Conservation (phyloP, 305 asterid genomes). For the Lippia alba region DNA sequence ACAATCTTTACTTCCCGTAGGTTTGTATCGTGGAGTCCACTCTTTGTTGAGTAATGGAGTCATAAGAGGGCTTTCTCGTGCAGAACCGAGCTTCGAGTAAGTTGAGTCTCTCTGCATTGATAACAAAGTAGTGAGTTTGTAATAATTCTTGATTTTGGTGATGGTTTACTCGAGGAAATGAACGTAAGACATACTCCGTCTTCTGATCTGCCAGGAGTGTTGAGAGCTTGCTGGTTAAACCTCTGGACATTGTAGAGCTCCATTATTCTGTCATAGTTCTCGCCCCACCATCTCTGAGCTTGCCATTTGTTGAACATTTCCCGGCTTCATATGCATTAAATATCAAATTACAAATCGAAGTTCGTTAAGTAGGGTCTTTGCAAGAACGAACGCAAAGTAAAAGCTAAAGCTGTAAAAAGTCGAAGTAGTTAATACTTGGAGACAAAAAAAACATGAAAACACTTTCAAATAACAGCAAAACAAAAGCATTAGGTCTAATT, state of each 20-base stretch:
- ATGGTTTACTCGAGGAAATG: neutral
- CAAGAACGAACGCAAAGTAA: neutral
- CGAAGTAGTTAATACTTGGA: no score
- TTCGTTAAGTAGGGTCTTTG: neutral
- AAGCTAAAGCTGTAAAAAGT: neutral
- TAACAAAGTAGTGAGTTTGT: neutral
- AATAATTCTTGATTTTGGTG: neutral
- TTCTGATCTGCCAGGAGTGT: constrained; percentile 93
- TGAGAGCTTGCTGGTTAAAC: constrained; percentile 85
- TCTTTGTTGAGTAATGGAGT: constrained; percentile 74
- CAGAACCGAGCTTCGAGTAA: constrained; percentile 82
- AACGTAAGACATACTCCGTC: constrained; percentile 68
- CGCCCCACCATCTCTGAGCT: constrained; percentile 99
- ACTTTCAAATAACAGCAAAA: no score
- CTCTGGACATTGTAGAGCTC: constrained; percentile 95
- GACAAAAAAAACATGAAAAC: no score
- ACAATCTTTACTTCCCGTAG: constrained; percentile 40
- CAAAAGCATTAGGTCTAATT: no score
- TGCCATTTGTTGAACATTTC: constrained; percentile 98
- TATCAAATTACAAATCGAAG: neutral
- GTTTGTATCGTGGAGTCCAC: constrained; percentile 65
- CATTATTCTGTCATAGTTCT: constrained; percentile 93
- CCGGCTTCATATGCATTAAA: constrained; percentile 62
- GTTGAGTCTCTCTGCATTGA: constrained; percentile 88
- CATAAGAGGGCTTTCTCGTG: constrained; percentile 83